Conservation (phyloP, 192 early-diverging fungal genomes). For the Cetraspora pellucida region DNA sequence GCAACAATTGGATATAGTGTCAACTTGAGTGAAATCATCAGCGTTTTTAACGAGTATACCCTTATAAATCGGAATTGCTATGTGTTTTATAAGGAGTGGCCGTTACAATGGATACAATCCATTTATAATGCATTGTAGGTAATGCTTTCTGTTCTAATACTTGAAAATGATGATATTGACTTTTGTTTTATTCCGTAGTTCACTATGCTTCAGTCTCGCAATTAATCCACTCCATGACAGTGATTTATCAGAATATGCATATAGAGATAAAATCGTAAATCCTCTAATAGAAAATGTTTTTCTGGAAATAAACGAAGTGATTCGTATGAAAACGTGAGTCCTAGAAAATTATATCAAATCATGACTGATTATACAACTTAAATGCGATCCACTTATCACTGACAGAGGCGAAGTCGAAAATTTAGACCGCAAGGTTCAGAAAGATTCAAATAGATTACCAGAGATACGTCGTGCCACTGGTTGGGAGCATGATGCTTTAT, state of each 20-base stretch:
- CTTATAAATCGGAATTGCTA: constrained; percentile 8
- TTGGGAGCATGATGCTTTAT: constrained; percentile 5
- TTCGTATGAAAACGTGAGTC: not conserved
- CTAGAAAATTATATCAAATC: not conserved
- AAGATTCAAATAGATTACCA: not conserved
- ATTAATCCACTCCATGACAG: not conserved
- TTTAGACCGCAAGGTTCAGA: not conserved
- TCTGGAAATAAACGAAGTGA: not conserved
- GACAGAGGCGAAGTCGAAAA: not conserved
- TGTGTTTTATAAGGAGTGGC: constrained; percentile 7
- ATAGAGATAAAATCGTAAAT: not conserved
- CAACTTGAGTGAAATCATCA: not conserved
- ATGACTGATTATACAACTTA: not conserved
- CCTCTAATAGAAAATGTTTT: constrained; percentile 22
- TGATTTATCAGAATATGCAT: not conserved
- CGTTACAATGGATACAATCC: constrained; percentile 2
- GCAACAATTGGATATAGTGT: constrained; percentile 11
- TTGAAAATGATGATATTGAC: constrained; percentile 12
- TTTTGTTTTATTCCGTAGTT: constrained; percentile 12
- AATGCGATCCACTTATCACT: not conserved
- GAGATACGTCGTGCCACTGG: not conserved
- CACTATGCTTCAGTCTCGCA: constrained; percentile 6
- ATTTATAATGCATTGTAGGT: constrained; percentile 23
- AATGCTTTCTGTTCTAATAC: not conserved
- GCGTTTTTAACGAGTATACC: not conserved